Evolutionary conservation across 495 filamentous ascomycete species (phyloP), one percentile per base, ranked within the genome.

Genomic region (Pyrenula massariospora): DNA sequence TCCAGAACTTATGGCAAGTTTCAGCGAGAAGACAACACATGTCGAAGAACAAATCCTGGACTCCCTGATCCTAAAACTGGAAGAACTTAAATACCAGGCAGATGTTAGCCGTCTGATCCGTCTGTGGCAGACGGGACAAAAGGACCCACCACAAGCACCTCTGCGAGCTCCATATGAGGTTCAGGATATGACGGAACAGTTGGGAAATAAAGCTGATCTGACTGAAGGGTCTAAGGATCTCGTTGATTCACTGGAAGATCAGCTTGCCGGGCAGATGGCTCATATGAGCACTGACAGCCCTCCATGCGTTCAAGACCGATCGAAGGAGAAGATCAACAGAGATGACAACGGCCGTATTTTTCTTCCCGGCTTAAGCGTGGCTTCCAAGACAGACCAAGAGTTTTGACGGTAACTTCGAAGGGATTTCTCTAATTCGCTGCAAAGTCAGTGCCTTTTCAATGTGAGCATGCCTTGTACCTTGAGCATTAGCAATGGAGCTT

Each of bases 1-100:
- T 31, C 84, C 89, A 0, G 90, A 93, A 63, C 31, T 42, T 15
- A 15, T 42, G 31, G 31, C 31, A 42, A 42, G 15, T 42, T 96
- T 92, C 64, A 65, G 60, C 0, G 68, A 66, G 3, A 54, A 61
- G 25, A 59, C 61, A 51, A 22, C 22, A 15, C 47, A 10, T 12
- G 23, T 2, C 58, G 59, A 66, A 50, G 54, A 20, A 3, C 68
- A 65, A 58, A 57, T 72, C 12, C 50, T 71, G n/a, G 58, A 64
- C 21, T 55, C 68, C 52, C 66, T 77, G 20, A 62, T 60, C 19
- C 62, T 57, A 1, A 75, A 77, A 59, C 55, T 79, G 48, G 69
- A 77, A 52, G 62, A 65, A 53, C 25, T 70, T 1, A 68, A 58
- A 51, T 66, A 59, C 62, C 59, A 69, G 54, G 60, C 48, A 12